phyloP scores from a whole-genome alignment of 768 basidiomycete species.

The Daedaleopsis nitida region DNA sequence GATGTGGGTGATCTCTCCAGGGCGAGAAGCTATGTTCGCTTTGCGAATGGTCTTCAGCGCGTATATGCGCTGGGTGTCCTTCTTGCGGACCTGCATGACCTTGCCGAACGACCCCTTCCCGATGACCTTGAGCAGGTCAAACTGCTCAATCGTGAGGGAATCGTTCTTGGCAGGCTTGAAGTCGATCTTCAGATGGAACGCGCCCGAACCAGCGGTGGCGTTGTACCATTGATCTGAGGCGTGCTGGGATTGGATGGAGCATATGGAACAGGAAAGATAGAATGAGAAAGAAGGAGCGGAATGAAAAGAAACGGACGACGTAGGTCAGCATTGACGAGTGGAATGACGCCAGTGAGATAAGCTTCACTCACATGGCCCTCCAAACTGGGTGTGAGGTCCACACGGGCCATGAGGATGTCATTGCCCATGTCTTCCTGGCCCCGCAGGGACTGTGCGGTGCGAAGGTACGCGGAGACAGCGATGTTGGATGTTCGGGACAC shows the following conservation, averaged over 20 bases:
- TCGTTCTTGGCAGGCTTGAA: constrained; percentile 88
- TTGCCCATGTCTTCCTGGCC: constrained; percentile 96
- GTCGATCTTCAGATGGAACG: constrained; percentile 94
- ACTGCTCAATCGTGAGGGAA: constrained; percentile 91
- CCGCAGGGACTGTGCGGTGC: constrained; percentile 71
- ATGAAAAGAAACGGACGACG: constrained; percentile 1
- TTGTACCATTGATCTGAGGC: constrained; percentile 90
- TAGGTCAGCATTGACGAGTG: constrained; percentile 16
- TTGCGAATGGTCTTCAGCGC: constrained; percentile 98
- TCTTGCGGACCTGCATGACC: constrained; percentile 99
- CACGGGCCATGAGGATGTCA: constrained; percentile 90
- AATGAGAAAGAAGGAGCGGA: not conserved
- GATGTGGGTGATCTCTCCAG: constrained; percentile 97
- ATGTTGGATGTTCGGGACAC: constrained; percentile 94
- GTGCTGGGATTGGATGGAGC: constrained; percentile 45
- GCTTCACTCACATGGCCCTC: constrained; percentile 65
- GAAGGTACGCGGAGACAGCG: constrained; percentile 87
- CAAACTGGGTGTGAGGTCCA: constrained; percentile 83
- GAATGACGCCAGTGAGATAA: constrained; percentile 5
- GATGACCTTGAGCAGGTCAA: constrained; percentile 96
- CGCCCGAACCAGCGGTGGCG: constrained; percentile 81
- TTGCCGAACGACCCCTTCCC: constrained; percentile 98
- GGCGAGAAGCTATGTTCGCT: constrained; percentile 94
- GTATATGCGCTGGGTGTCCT: constrained; percentile 97
- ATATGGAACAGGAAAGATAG: not conserved